A percentile compares a stretch with the other conserved stretches of the same genome.
phyloP scores from a whole-genome alignment of 495 filamentous ascomycete species.

The Parathielavia appendiculata region DNA sequence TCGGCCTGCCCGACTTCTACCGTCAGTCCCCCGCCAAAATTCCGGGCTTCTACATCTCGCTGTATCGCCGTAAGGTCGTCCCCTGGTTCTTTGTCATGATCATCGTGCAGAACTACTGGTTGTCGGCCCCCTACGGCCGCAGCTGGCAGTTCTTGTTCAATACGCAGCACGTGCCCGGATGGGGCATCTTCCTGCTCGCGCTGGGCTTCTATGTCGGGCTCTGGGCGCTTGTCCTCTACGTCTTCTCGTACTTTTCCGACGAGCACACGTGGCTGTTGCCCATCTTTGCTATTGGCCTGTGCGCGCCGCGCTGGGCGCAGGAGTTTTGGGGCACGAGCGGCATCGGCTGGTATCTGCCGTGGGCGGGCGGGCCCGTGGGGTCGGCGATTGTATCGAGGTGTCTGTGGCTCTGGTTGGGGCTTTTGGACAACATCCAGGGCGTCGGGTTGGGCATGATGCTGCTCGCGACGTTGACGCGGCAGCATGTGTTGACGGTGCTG shows the following conservation, averaged over 20 bases:
- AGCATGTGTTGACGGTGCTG: slow-evolving; percentile 54
- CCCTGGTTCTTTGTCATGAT: slow-evolving; percentile 58
- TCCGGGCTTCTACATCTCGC: slow-evolving; percentile 53
- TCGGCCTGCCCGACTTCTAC: slow-evolving; percentile 62
- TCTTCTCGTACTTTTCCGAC: slow-evolving; percentile 48
- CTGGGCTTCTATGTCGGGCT: slow-evolving; percentile 55
- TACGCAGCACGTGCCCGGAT: slow-evolving; percentile 47
- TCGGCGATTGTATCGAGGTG: slow-evolving; percentile 50
- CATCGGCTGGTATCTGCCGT: slow-evolving; percentile 57
- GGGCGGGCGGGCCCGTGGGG: slow-evolving; percentile 46
- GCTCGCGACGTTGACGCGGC: slow-evolving; percentile 56
- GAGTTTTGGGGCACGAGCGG: slow-evolving; percentile 58
- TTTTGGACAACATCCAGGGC: slow-evolving; percentile 58
- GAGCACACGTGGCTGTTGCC: slow-evolving; percentile 61
- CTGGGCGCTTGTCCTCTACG: slow-evolving; percentile 47
- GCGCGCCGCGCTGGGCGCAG: slow-evolving; percentile 60
- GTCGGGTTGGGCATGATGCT: slow-evolving; percentile 62
- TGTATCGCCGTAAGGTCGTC: slow-evolving; percentile 55
- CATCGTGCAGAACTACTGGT: slow-evolving; percentile 63
- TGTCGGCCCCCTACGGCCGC: slow-evolving; percentile 56
- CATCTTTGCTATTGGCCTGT: slow-evolving; percentile 61
- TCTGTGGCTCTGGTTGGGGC: slow-evolving; percentile 62
- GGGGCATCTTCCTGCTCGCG: slow-evolving; percentile 49
- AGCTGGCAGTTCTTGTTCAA: slow-evolving; percentile 60
- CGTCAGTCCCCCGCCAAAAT: slow-evolving; percentile 62